Percentiles rank a stretch among this genome's conserved stretches.
phyloP scores from a whole-genome alignment of 768 basidiomycete genomes.

The Porpolomopsis calyptriformis region DNA sequence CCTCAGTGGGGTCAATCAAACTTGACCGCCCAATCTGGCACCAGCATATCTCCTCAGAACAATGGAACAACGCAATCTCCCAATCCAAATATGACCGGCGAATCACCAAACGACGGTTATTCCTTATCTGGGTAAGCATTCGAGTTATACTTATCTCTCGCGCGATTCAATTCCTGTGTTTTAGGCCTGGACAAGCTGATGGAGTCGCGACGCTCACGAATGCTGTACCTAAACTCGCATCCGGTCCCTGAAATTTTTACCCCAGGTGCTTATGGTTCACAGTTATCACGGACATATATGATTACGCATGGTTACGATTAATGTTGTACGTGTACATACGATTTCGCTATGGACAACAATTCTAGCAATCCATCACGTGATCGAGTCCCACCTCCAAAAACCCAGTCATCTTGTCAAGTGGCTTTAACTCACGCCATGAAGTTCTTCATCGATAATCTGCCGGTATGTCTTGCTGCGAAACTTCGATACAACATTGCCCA shows the following conservation, averaged over 20 bases:
- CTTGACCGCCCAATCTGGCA: constrained; percentile 37
- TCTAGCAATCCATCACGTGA: too few species aligned
- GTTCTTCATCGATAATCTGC: constrained; percentile 73
- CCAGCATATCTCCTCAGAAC: constrained; percentile 28
- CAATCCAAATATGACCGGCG: constrained; percentile 28
- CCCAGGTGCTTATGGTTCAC: too few species aligned
- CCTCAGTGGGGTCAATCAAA: constrained; percentile 46
- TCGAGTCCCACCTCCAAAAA: too few species aligned
- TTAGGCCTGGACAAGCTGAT: not conserved
- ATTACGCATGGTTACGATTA: too few species aligned
- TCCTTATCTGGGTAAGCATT: constrained; percentile 30
- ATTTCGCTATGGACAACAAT: too few species aligned
- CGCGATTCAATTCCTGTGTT: not conserved
- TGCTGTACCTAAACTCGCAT: too few species aligned
- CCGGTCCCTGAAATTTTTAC: too few species aligned
- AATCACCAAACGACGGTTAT: constrained; percentile 63
- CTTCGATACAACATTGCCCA: constrained; percentile 1
- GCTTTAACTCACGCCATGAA: constrained; percentile 41
- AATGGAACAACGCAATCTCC: constrained; percentile 24
- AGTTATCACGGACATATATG: too few species aligned
- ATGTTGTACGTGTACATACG: too few species aligned
- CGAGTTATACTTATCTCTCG: not conserved
- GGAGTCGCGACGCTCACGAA: not conserved
- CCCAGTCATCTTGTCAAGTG: too few species aligned
- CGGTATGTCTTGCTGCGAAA: constrained; percentile 36